Percentiles rank a stretch among this genome's conserved stretches.
phyloP scores from a whole-genome alignment of 2,329 filamentous ascomycete species.

The Trichoderma afroharzianum region DNA sequence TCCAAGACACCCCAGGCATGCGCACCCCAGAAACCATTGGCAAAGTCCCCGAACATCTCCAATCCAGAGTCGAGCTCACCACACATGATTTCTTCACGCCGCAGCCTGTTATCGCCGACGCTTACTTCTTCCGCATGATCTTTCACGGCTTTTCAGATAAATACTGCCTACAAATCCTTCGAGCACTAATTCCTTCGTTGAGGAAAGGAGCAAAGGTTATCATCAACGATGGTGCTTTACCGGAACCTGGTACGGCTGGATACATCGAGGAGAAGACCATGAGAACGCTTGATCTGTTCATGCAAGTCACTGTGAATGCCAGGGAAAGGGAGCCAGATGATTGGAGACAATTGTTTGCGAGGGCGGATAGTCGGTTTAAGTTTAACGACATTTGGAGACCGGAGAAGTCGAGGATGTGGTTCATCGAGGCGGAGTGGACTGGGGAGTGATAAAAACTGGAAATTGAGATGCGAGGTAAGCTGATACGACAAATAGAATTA shows the following conservation, averaged over 20 bases:
- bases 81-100: conserved; percentile 30
- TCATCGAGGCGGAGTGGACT: conserved; percentile 19
- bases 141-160: conserved; percentile 35
- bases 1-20: conserved; percentile 25
- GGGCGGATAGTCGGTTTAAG: conserved; percentile 14
- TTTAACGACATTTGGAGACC: conserved; percentile 20
- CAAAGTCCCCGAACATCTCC: conserved; percentile 22
- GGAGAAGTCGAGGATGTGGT: conserved; percentile 22
- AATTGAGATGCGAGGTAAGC: not conserved
- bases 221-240: conserved; percentile 27
- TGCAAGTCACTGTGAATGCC: conserved; percentile 19
- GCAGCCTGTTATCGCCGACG: conserved; percentile 26
- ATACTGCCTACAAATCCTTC: conserved; percentile 31
- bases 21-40: conserved; percentile 21
- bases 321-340: conserved; percentile 17
- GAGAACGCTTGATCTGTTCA: conserved; percentile 17
- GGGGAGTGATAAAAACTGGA: not conserved
- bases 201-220: conserved; percentile 26
- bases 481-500: not conserved
- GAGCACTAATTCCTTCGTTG: conserved; percentile 29
- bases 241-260: conserved; percentile 20
- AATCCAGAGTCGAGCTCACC: conserved; percentile 22
- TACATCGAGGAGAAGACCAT: conserved; percentile 15
- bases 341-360: conserved; percentile 12
- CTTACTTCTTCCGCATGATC: conserved; percentile 32